phyloP scores from a whole-genome alignment of 1,284 basidiomycete species.

The Microbotryum intermedium region DNA sequence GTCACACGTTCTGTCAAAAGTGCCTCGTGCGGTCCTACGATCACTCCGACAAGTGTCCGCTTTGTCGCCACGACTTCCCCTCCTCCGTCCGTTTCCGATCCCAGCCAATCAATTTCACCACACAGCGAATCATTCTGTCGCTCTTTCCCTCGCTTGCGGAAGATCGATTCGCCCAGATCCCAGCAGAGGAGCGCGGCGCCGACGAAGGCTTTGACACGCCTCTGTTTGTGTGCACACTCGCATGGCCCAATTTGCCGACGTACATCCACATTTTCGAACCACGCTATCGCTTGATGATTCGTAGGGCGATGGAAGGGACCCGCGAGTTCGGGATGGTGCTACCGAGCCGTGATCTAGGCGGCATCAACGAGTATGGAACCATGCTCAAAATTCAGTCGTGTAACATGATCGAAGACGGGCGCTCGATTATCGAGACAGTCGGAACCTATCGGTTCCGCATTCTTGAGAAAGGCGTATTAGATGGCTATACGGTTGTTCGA shows the following conservation, averaged over 20 bases:
- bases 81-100: conserved; percentile 25
- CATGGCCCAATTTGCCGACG: conserved; percentile 83
- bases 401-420: conserved; percentile 77
- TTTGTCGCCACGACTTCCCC: conserved; percentile 54
- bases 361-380: conserved; percentile 67
- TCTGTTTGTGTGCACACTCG: conserved; percentile 80
- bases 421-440: conserved; percentile 79
- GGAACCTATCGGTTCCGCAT: conserved; percentile 78
- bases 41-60: conserved; percentile 69
- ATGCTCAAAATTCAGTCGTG: conserved; percentile 84
- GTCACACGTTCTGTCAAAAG: conserved; percentile 84
- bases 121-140: conserved; percentile 21
- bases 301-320: conserved; percentile 70
- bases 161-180: conserved; percentile 17
- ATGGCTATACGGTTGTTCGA: conserved; percentile 81
- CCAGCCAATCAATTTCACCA: conserved; percentile 25
- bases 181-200: conserved; percentile 18
- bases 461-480: conserved; percentile 66
- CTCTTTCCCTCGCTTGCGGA: conserved; percentile 29
- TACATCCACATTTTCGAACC: conserved; percentile 89
- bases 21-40: conserved; percentile 85
- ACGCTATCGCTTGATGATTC: conserved; percentile 81
- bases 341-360: conserved; percentile 45
- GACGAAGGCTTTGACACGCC: conserved; percentile 62
- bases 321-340: conserved; percentile 88